A percentile compares a stretch with the other conserved stretches of the same genome.
Evolutionary conservation across 805 yeast genomes (phyloP).

Genomic region (Lachancea sp.): DNA sequence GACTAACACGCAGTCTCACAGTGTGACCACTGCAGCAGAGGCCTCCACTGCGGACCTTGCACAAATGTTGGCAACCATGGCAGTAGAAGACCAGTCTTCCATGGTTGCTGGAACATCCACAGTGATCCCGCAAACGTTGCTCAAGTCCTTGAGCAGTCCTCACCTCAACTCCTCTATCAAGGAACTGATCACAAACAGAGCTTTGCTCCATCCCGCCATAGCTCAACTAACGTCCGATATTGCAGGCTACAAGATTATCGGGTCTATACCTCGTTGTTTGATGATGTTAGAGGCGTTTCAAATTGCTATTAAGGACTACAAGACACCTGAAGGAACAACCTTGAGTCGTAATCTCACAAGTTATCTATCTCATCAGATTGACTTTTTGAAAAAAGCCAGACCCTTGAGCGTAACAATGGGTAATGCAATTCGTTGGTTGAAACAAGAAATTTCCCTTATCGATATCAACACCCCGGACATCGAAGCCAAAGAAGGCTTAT

Average conservation of each 20-base stretch:
- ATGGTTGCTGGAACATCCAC: slow-evolving; percentile 36
- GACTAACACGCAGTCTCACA: slow-evolving; percentile 6
- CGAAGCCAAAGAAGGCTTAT: slow-evolving; percentile 59
- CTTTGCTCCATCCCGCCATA: slow-evolving; percentile 81
- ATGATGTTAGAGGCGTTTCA: slow-evolving; percentile 83
- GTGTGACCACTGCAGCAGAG: slow-evolving; percentile 4
- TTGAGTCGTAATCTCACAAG: slow-evolving; percentile 82
- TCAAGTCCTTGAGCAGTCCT: slow-evolving; percentile 22
- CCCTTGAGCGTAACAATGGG: slow-evolving; percentile 95
- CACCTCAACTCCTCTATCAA: slow-evolving; percentile 28
- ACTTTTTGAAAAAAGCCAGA: slow-evolving; percentile 81
- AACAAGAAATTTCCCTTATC: slow-evolving; percentile 82
- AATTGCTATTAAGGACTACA: slow-evolving; percentile 69
- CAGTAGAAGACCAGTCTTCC: slow-evolving; percentile 27
- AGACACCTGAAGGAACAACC: slow-evolving; percentile 79
- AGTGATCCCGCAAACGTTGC: slow-evolving; percentile 40
- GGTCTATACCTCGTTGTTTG: slow-evolving; percentile 78
- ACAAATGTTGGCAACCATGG: slow-evolving; percentile 18
- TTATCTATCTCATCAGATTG: slow-evolving; percentile 87
- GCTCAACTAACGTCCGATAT: slow-evolving; percentile 70
- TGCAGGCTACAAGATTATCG: slow-evolving; percentile 80
- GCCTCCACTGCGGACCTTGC: slow-evolving; percentile 7
- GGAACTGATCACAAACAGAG: slow-evolving; percentile 29
- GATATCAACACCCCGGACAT: slow-evolving; percentile 56
- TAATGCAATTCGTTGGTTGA: slow-evolving; percentile 93